Evolutionary conservation across 2,329 filamentous ascomycete genomes (phyloP).

Genomic region (Blastomyces percursus): DNA sequence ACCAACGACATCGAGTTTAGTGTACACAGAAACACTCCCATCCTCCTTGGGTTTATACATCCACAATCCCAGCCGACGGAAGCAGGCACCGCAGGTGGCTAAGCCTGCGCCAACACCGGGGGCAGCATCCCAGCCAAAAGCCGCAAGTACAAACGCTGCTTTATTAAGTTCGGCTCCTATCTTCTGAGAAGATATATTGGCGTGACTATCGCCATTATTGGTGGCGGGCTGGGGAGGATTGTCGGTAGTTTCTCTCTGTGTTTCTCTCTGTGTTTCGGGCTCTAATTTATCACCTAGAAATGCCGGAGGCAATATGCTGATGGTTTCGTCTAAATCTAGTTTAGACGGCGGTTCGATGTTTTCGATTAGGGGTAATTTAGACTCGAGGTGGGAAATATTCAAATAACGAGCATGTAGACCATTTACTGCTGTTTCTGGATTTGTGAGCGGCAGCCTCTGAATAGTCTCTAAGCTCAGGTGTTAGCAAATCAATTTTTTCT

Average conservation of each 20-base stretch:
- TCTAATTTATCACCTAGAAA: constrained; percentile 4
- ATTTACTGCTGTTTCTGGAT: constrained; percentile 48
- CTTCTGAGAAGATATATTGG: not conserved
- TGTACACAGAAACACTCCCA: constrained; percentile 26
- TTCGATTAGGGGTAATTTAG: constrained; percentile 26
- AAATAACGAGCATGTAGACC: constrained; percentile 54
- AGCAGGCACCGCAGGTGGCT: constrained; percentile 72
- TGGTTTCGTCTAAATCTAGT: constrained; percentile 23
- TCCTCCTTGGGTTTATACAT: constrained; percentile 73
- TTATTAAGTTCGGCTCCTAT: constrained; percentile 38
- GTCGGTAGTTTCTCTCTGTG: not conserved
- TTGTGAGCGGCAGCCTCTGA: constrained; percentile 54
- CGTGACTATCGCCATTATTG: not conserved
- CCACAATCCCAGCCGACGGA: constrained; percentile 83
- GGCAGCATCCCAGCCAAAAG: constrained; percentile 67
- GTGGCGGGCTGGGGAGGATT: not conserved
- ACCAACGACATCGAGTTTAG: constrained; percentile 53
- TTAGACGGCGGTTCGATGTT: constrained; percentile 24
- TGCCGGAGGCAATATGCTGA: constrained; percentile 22
- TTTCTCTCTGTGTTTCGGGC: too few relatives aligned
- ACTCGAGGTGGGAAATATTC: constrained; percentile 34
- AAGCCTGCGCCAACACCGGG: constrained; percentile 44
- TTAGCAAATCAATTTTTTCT: constrained; percentile 14
- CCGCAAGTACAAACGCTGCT: constrained; percentile 55
- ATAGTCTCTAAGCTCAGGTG: constrained; percentile 42